Base-by-base conservation (phyloP, 768 basidiomycete genomes). In the Cystobasidium tubakii region DNA sequence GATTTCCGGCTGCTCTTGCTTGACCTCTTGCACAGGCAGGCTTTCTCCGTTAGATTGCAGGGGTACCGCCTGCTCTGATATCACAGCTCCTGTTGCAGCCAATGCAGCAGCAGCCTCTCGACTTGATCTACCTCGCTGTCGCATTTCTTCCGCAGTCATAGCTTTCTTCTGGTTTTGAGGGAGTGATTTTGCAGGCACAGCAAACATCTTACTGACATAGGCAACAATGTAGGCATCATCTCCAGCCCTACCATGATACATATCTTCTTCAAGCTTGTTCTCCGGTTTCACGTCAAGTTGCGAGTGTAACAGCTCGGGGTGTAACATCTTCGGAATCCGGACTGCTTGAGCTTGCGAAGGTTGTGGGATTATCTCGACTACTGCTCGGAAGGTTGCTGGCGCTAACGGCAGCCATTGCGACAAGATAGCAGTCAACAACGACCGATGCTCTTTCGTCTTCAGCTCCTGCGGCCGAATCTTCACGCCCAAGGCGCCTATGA, bases 161-260 rank as follows among this genome's bases (percentile, higher is more conserved):
- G 85, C 83, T 77, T 84, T 88, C 79, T 87, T 87, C 82, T 90
- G 91, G 81, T 90, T 88, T 79, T 93, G 90, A 0, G 95, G 95
- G 27, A 99, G 83, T 62, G 93, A 89, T 70, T 86, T 86, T 25
- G 81, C 82, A n/a, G 87, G 82, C 0, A 97, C 89, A 0, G 93
- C 92, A 79, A 98, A 97, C 95, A 98, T 99, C 81, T 98, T 99
- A 85, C 91, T 95, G 60, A 97, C 90, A 81, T 93, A 96, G 6
- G 89, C 95, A 19, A 88, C 86, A 15, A 92, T 84, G 72, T 82
- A 86, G 0, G 89, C 88, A 6, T 84, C 84, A 0, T 85, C 76
- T 0, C 78, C 83, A 1, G 86, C 84, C 66, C 87, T 86, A 53
- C 92, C 90, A 0, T 85, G 80, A 81, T 88, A 97, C 19, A 98